phyloP scores from a whole-genome alignment of 305 asterid genomes.

The Caryopteris hybrid region DNA sequence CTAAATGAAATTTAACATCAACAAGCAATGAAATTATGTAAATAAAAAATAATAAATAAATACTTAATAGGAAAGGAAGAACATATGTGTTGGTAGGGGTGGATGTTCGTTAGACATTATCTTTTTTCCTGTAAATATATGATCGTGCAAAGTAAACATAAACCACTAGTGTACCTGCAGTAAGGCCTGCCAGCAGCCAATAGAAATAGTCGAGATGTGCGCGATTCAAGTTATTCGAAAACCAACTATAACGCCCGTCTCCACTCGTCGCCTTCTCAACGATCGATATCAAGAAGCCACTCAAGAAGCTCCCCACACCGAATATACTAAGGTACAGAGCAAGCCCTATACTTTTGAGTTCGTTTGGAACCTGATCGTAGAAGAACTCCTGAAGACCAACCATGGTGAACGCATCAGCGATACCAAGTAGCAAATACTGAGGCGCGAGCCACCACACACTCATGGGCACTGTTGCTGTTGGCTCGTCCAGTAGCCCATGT shows the following conservation, averaged over 20 bases:
- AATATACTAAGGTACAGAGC: slow-evolving; percentile 32
- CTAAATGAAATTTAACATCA: no score
- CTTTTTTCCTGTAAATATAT: not conserved
- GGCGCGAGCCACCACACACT: slow-evolving; percentile 24
- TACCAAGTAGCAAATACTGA: slow-evolving; percentile 10
- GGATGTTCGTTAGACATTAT: slow-evolving; percentile 9
- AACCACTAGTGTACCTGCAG: not conserved
- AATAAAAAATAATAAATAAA: no score
- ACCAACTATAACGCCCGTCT: slow-evolving; percentile 33
- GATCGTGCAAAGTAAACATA: slow-evolving; percentile 13
- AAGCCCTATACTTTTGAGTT: slow-evolving; percentile 42
- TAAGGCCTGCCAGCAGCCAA: slow-evolving; percentile 30
- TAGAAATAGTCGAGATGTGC: slow-evolving; percentile 43
- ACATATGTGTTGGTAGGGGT: no score
- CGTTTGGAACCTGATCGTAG: slow-evolving; percentile 44
- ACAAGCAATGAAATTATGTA: no score
- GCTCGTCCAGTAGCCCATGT: not conserved
- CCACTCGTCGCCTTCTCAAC: slow-evolving; percentile 21
- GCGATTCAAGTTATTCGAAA: slow-evolving; percentile 37
- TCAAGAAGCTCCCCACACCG: slow-evolving; percentile 40
- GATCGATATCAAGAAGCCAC: slow-evolving; percentile 27
- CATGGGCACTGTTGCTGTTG: not conserved
- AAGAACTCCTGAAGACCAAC: slow-evolving; percentile 32
- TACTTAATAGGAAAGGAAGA: no score
- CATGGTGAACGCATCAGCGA: slow-evolving; percentile 8